A percentile compares a stretch with the other conserved stretches of the same genome.
phyloP scores from a whole-genome alignment of 306 rosid species.

The Castanea sativa region DNA sequence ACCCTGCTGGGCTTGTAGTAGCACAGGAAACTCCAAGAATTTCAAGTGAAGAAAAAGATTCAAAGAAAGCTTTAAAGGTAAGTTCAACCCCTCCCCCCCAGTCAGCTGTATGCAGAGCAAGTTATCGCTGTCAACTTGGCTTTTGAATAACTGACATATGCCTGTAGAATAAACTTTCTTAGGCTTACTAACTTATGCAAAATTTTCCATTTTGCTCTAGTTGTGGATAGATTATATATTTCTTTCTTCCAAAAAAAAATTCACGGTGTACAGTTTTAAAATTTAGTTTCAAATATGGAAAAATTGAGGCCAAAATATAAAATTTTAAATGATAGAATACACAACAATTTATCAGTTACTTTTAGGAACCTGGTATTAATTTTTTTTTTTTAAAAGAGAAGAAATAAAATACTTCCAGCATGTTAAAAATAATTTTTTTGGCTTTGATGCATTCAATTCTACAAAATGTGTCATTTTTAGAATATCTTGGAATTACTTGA shows the following conservation, averaged over 20 bases:
- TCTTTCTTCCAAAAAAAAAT: not conserved
- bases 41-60: conserved; percentile 41
- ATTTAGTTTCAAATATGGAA: not conserved
- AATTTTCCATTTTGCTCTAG: not conserved
- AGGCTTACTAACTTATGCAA: not conserved
- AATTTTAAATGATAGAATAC: not conserved
- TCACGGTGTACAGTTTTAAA: not conserved
- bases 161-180: conserved; percentile 11
- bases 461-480: not conserved
- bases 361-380: not conserved
- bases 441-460: not conserved
- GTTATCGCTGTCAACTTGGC: conserved; percentile 8
- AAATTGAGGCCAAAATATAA: not conserved
- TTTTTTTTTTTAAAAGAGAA: not conserved
- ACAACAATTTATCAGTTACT: not conserved
- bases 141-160: conserved; percentile 9
- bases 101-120: conserved; percentile 46
- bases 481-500: not conserved
- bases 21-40: conserved; percentile 26
- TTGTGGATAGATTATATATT: not conserved
- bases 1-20: conserved; percentile 30
- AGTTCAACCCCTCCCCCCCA: conserved; percentile 48
- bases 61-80: conserved; percentile 37
- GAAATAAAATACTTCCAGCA: not conserved
- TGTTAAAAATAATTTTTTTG: no score